Evolutionary conservation across 306 rosid species (phyloP).

Genomic region (Vigna trinervia): DNA sequence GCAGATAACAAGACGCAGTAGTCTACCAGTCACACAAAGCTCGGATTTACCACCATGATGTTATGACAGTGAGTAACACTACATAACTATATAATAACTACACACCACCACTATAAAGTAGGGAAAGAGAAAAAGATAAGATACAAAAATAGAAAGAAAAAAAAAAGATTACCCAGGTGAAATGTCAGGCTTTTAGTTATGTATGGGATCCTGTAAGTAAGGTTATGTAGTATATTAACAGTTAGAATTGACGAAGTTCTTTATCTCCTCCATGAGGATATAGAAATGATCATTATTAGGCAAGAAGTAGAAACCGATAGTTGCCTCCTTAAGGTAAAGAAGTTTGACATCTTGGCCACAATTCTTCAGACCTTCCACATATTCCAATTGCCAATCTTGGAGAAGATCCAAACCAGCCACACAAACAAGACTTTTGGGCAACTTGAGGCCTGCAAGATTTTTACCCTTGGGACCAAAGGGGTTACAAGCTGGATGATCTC

Average conservation of each 20-base stretch:
- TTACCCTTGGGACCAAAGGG: constrained; percentile 74
- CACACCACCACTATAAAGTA: constrained; percentile 61
- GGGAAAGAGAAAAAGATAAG: constrained; percentile 33
- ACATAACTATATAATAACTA: constrained; percentile 61
- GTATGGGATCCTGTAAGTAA: constrained; percentile 66
- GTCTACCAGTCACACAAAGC: constrained; percentile 48
- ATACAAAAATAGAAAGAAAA: constrained; percentile 32
- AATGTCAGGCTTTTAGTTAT: constrained; percentile 65
- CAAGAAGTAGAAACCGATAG: constrained; percentile 94
- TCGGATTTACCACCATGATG: constrained; percentile 54
- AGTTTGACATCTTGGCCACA: constrained; percentile 69
- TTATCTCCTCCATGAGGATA: constrained; percentile 76
- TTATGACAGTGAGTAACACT: constrained; percentile 55
- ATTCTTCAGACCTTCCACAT: constrained; percentile 71
- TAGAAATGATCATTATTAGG: constrained; percentile 86
- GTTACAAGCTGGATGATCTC: constrained; percentile 90
- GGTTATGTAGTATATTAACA: constrained; percentile 61
- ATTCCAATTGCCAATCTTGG: constrained; percentile 89
- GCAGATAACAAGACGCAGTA: constrained; percentile 29
- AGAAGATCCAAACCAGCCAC: constrained; percentile 92
- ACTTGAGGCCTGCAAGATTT: constrained; percentile 60
- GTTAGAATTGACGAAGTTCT: constrained; percentile 65
- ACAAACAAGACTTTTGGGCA: constrained; percentile 83
- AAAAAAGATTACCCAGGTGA: constrained; percentile 47
- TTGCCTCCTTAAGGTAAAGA: constrained; percentile 73